These are phyloP conservation scores for Hyphopichia khmerensis DNA, from an alignment of 1,139 yeast genomes.

Conservation along the genomic window DNA sequence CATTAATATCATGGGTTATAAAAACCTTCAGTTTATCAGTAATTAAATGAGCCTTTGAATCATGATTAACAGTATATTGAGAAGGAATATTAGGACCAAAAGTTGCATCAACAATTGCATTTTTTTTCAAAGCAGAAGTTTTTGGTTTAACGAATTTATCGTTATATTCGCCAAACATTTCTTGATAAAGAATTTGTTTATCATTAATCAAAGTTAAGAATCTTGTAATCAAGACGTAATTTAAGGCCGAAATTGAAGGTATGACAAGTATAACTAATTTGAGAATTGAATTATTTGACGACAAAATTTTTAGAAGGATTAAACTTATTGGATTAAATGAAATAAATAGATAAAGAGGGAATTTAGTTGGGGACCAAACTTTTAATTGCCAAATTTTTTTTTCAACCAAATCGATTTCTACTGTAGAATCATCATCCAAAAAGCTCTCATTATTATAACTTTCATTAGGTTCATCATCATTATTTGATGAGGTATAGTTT, in stretches of 20 bases:
- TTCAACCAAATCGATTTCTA: conserved; percentile 14
- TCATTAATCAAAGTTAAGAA: conserved; percentile 55
- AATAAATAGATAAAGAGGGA: conserved; percentile 45
- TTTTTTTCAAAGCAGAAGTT: conserved; percentile 52
- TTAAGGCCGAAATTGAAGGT: conserved; percentile 35
- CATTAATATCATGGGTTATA: conserved; percentile 47
- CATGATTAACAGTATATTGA: conserved; percentile 14
- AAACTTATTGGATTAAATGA: conserved; percentile 59
- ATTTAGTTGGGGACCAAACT: conserved; percentile 61
- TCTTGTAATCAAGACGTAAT: conserved; percentile 40
- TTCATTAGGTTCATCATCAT: neutral
- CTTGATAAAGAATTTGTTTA: conserved; percentile 59
- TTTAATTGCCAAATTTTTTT: conserved; percentile 51
- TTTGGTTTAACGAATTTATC: conserved; percentile 66
- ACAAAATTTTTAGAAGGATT: conserved; percentile 27
- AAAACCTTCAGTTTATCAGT: conserved; percentile 42
- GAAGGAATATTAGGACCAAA: conserved; percentile 25
- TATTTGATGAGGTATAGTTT: neutral
- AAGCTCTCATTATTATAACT: conserved; percentile 7
- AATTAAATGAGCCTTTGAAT: conserved; percentile 26
- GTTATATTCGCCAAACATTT: conserved; percentile 64
- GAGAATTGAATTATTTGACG: conserved; percentile 34
- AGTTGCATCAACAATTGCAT: conserved; percentile 67
- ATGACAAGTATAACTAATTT: conserved; percentile 32
- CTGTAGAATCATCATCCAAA: conserved; percentile 16